Base-by-base conservation (phyloP, 2,329 filamentous ascomycete species). In the Sporothrix humicola region DNA sequence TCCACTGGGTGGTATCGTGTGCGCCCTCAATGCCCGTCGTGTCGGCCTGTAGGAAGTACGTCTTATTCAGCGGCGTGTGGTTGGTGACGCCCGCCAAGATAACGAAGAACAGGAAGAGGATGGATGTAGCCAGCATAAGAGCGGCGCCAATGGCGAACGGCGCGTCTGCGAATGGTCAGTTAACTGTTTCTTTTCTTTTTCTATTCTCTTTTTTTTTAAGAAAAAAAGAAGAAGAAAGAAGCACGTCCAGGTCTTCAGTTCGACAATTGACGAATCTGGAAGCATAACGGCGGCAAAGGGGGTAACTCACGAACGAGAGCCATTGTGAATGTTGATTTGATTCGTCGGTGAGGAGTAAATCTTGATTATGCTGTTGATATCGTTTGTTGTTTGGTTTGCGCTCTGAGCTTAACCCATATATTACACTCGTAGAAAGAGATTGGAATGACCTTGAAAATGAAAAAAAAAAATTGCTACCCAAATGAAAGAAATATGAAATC, bases 1-100 rank as follows among this genome's bases (percentile, higher is more conserved):
- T 97, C 95, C 95, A 98, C 83, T 95, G 91, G 13, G 93, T 91
- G 20, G 87, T 78, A 69, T 85, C 76, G 71, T 91, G 88, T 13
- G 93, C 91, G 66, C 91, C 90, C 2, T 87, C 85, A 79, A 97
- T 94, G 79, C 86, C 89, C 46, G 84, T 84, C 0, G 95, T 97
- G 80, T 92, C 88, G 78, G 93, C 93, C 79, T 92, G 87, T 46
- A 98, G 89, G 85, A 98, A 97, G 83, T 94, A 98, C 76, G 94
- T 94, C 74, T 90, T 84, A 81, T 92, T 89, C 72, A 97, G 85
- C 1, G 88, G 88, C 7, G 84, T 79, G n/a, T 81, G 80, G 75
- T 81, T 75, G n/a, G 83, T 82, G 65, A 89, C 81, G 74, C 85
- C 89, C 20, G 86, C 83, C 54, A 91, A 85, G 78, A 91, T 86